Base-by-base conservation (phyloP, 176 grass and related monocot species). In the Hordeum marinum region DNA sequence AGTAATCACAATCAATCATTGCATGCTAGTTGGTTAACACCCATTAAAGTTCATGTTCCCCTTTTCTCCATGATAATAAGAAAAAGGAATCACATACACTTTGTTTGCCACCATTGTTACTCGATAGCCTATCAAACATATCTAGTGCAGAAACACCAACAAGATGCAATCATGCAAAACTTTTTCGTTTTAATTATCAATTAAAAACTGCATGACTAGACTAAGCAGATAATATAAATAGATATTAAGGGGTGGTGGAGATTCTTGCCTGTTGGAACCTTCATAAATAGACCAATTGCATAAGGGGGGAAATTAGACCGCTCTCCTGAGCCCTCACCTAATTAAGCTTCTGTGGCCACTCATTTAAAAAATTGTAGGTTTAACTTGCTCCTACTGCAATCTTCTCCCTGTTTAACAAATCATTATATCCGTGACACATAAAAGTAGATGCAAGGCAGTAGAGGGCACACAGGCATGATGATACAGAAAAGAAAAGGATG, bases 241-340 rank as follows among this genome's bases (percentile, higher is more conserved):
- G 45, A 82, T 23, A 89, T 8, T 48, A 6, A 74, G 46, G n/a
- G 46, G 48, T 39, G 46, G 34, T 78, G 4, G 18, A 64, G 23
- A 78, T 31, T 63, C 88, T 86, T 86, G 72, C 64, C 83, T 90
- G 42, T 68, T 17, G 18, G 72, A 82, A 86, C 63, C 54, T 78
- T 86, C 72, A 42, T 63, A 20, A 32, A 50, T 25, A 86, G 26
- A 78, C 39, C 64, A 70, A 48, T 68, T 48, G n/a, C 36, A 61
- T 68, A 80, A 84, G 76, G 29, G 29, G 21, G 46, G 45, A 60
- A 85, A 60, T 25, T 31, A 50, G 27, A 68, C 62, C 39, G 21
- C 66, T 77, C 42, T 27, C 36, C 27, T 20, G 34, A 76, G 48
- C 36, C 21, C 77, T 48, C 70, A 81, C 39, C 27, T 69, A 36